These are phyloP conservation scores for Neofusicoccum umdonicola DNA, from an alignment of 2,329 filamentous ascomycete genomes.

Conservation along the genomic window DNA sequence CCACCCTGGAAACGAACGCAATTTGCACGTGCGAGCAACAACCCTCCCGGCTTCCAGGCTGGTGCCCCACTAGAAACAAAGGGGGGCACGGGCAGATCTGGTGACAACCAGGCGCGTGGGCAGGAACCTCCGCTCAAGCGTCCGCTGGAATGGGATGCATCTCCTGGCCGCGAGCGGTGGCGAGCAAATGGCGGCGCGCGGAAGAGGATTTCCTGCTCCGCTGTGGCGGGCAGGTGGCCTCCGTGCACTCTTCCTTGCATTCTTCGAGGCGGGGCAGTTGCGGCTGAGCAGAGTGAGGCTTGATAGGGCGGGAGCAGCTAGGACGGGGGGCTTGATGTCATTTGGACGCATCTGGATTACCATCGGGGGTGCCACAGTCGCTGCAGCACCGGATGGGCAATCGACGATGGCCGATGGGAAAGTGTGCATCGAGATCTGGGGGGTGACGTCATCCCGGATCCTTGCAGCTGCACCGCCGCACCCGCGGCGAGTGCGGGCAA, in stretches of 20 bases:
- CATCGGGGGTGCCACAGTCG: not conserved
- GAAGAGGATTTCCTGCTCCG: not conserved
- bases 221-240: not conserved
- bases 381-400: not conserved
- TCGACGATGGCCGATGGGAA: constrained; percentile 15
- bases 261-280: not conserved
- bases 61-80: not conserved
- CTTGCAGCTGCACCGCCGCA: not conserved
- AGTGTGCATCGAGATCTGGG: not conserved
- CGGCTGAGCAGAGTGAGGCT: not conserved
- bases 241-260: not conserved
- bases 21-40: not conserved
- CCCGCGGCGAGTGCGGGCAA: not conserved
- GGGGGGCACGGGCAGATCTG: not conserved
- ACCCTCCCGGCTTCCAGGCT: no score
- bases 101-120: not conserved
- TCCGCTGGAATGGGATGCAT: no score
- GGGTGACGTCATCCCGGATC: not conserved
- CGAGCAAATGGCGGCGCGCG: not conserved
- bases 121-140: not conserved
- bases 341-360: constrained; percentile 7
- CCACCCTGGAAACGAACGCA: not conserved
- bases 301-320: not conserved
- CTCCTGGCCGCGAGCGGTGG: no score
- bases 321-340: not conserved